Evolutionary conservation across 495 filamentous ascomycete genomes (phyloP), one percentile per base, ranked within the genome.

Genomic region (Penicillium canariense): DNA sequence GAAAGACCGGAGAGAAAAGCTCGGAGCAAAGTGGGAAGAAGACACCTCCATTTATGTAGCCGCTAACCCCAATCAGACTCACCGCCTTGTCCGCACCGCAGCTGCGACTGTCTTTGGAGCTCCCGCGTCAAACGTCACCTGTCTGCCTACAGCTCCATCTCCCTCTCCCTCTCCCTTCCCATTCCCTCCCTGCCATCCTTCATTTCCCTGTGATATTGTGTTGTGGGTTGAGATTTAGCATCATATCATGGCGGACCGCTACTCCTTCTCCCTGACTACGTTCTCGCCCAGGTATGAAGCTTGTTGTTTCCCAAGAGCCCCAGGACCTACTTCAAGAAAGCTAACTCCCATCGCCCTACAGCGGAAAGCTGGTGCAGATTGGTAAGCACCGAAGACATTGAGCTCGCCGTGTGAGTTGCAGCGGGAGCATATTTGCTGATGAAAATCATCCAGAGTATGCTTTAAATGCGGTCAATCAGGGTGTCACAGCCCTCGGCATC

Each of bases 231-330:
- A 25, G 28, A 48, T 45, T 34, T 42, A 47, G 40, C 30, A 48
- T 50, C 26, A 54, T 44, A 66, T 58, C 68, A 99, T 99, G 94
- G 91, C 94, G 60, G 95, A 99, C 77, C 83, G 95, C 79, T 99
- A 99, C 74, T 97, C 94, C 42, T 99, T 97, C 87, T 97, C 95
- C 34, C 81, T 99, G 66, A 99, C 94, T 45, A 99, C 94, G 54
- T 99, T 99, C 87, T 97, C 94, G 61, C 94, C 94, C 64, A 98
- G 93, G 94, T 96, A 91, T 78, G 81, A 47, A 54, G 60, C 50
- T 43, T 54, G 45, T 54, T n/a, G 35, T 50, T n/a, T 20, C 44
- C 57, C 45, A 38, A n/a, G 48, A 28, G 42, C 45, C 23, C 5
- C 27, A 31, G 8, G 5, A 12, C 48, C 44, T 27, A n/a, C 20